Evolutionary conservation across 768 basidiomycete genomes (phyloP), one percentile per base, ranked within the genome.

Genomic region (Pleurotus giganteus): DNA sequence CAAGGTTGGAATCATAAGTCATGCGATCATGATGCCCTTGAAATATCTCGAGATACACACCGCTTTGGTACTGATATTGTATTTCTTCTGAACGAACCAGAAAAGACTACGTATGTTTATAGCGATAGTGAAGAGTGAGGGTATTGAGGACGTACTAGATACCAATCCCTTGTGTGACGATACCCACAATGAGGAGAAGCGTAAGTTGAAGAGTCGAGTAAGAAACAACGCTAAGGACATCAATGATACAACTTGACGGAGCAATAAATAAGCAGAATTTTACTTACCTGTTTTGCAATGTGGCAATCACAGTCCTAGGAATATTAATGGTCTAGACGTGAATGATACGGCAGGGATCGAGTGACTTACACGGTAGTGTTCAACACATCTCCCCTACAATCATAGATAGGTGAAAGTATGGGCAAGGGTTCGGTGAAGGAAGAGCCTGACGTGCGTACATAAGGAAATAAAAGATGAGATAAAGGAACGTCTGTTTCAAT

Each of bases 121-220:
- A 41, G 28, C 24, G 12, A 32, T 21, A 7, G 37, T 31, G 17
- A 57, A 44, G 23, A 7, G 7, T 9, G 31, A 21, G 29, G 9
- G 47, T 51, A 24, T n/a, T 1, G 27, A 55, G 6, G 13, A 65
- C 79, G 63, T 57, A 88, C 86, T 87, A 88, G 37, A 87, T 86
- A 5, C 86, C 87, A 9, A 87, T 56, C 26, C 73, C 84, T 71
- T 89, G 86, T 0, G 83, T 66, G 3, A 80, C 74, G 24, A 89
- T 81, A 4, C 86, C 86, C 23, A 86, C 84, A 53, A 88, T 81
- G 29, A 88, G 69, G 24, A 88, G 73, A 7, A 86, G 71, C 0
- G 86, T 89, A 15, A 89, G 67, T 56, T 88, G 79, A n/a, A 86
- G 69, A 11, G 86, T 88, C 29, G 87, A 88, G 63, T 88, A 90